These are phyloP conservation scores for Spathaspora sp. DNA, from an alignment of 1,139 yeast genomes.

Conservation along the genomic window DNA sequence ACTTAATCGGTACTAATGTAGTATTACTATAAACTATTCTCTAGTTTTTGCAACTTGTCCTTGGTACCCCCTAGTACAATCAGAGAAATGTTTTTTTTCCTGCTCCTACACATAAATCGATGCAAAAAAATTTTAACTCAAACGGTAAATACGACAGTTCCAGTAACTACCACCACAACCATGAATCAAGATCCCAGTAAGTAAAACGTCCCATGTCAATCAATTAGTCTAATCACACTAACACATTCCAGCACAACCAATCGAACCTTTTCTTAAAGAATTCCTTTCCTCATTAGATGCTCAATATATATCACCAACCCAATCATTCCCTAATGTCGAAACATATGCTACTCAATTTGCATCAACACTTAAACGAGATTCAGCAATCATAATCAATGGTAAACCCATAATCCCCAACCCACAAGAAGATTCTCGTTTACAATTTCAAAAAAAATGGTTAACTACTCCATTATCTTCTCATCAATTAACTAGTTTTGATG, in stretches of 20 bases:
- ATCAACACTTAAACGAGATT: constrained; percentile 42
- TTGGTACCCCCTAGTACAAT: no score
- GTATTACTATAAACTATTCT: no score
- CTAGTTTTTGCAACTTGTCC: not conserved
- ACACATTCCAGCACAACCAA: constrained; percentile 37
- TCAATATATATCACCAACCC: constrained; percentile 26
- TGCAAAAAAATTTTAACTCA: constrained; percentile 1
- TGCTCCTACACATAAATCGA: not conserved
- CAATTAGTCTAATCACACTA: constrained; percentile 6
- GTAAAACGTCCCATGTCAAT: constrained; percentile 14
- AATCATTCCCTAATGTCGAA: constrained; percentile 39
- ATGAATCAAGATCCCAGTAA: constrained; percentile 25
- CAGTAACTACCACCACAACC: not conserved
- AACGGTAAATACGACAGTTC: not conserved
- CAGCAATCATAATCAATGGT: constrained; percentile 63
- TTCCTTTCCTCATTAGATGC: constrained; percentile 39
- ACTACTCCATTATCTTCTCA: constrained; percentile 62
- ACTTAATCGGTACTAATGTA: no score
- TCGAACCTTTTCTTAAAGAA: constrained; percentile 46
- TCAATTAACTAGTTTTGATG: constrained; percentile 59
- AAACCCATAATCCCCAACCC: constrained; percentile 52
- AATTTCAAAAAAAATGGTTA: constrained; percentile 67
- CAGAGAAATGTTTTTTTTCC: no score
- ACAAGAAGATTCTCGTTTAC: constrained; percentile 46
- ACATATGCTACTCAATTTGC: constrained; percentile 53